Percentiles rank a stretch among this genome's conserved stretches.
These are phyloP conservation scores for Helotiales sp. DNA, from an alignment of 2,329 filamentous ascomycete genomes.

Conservation along the genomic window DNA sequence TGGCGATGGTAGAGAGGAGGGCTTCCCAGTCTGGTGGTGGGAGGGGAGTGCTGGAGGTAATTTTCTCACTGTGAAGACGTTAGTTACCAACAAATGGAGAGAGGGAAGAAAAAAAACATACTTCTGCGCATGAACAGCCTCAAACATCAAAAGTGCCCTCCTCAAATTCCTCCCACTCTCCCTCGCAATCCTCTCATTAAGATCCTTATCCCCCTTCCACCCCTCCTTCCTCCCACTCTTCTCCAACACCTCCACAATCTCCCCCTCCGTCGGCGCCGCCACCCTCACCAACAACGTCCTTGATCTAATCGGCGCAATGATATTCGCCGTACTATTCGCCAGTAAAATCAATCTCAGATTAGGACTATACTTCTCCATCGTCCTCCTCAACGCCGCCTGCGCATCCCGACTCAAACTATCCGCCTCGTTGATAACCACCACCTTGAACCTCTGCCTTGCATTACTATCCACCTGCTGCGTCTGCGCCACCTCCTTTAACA, in stretches of 20 bases:
- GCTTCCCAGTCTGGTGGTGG: slow-evolving; percentile 97
- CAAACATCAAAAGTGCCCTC: slow-evolving; percentile 91
- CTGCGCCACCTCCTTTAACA: slow-evolving; percentile 96
- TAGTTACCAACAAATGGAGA: slow-evolving; percentile 5
- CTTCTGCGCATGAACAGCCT: slow-evolving; percentile 97
- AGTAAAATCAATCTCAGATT: slow-evolving; percentile 89
- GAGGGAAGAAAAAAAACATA: slow-evolving; percentile 45
- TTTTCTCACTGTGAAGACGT: slow-evolving; percentile 68
- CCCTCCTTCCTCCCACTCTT: slow-evolving; percentile 74
- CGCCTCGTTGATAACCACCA: slow-evolving; percentile 98
- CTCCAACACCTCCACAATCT: slow-evolving; percentile 80
- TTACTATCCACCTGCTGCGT: slow-evolving; percentile 97
- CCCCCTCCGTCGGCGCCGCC: slow-evolving; percentile 78
- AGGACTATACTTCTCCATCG: slow-evolving; percentile 99
- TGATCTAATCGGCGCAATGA: slow-evolving; percentile 96
- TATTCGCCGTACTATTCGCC: slow-evolving; percentile 95
- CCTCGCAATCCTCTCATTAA: slow-evolving; percentile 83
- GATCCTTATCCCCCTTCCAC: slow-evolving; percentile 71
- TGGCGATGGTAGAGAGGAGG: slow-evolving; percentile 83
- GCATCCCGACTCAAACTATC: slow-evolving; percentile 93
- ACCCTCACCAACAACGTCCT: slow-evolving; percentile 90
- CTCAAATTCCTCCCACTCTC: slow-evolving; percentile 91
- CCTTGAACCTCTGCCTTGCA: slow-evolving; percentile 93
- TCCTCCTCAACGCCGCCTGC: slow-evolving; percentile 88
- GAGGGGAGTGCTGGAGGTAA: slow-evolving; percentile 83